Percentiles rank a stretch among this genome's conserved stretches.
Evolutionary conservation across 2,329 filamentous ascomycete species (phyloP).

Genomic region (Aspergillus neoniger): DNA sequence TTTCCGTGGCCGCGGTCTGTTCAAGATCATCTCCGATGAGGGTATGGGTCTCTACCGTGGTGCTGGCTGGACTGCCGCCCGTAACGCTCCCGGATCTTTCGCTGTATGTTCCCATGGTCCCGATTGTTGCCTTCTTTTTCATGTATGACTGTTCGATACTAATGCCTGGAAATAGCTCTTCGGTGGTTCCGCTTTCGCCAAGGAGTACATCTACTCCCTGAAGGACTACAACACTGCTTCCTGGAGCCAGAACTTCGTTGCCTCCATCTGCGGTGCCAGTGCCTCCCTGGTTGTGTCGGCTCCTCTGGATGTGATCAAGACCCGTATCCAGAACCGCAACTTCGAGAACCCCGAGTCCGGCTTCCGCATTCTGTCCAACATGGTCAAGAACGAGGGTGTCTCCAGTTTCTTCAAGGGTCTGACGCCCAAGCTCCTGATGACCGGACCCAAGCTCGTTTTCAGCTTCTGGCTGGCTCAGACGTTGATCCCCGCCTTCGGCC

Average conservation of each 20-base stretch:
- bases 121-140: constrained; percentile 18
- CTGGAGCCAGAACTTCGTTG: constrained; percentile 97
- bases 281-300: constrained; percentile 96
- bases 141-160: constrained; percentile 1
- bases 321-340: constrained; percentile 96
- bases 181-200: constrained; percentile 94
- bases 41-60: constrained; percentile 94
- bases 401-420: constrained; percentile 96
- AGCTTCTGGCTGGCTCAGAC: constrained; percentile 99
- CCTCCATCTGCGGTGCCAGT: constrained; percentile 90
- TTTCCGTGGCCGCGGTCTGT: constrained; percentile 87
- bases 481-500: constrained; percentile 88
- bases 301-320: constrained; percentile 96
- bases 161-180: constrained; percentile 67
- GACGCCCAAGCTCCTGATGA: constrained; percentile 97
- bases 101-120: constrained; percentile 64
- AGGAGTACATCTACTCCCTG: constrained; percentile 90
- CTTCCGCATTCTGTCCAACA: constrained; percentile 86
- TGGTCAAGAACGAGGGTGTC: constrained; percentile 86
- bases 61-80: constrained; percentile 95
- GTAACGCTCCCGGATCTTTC: constrained; percentile 95
- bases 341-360: constrained; percentile 97
- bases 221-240: constrained; percentile 92
- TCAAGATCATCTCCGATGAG: constrained; percentile 89
- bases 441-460: constrained; percentile 97